phyloP scores from a whole-genome alignment of 1,284 basidiomycete genomes.

The Leccinum ponderosum region DNA sequence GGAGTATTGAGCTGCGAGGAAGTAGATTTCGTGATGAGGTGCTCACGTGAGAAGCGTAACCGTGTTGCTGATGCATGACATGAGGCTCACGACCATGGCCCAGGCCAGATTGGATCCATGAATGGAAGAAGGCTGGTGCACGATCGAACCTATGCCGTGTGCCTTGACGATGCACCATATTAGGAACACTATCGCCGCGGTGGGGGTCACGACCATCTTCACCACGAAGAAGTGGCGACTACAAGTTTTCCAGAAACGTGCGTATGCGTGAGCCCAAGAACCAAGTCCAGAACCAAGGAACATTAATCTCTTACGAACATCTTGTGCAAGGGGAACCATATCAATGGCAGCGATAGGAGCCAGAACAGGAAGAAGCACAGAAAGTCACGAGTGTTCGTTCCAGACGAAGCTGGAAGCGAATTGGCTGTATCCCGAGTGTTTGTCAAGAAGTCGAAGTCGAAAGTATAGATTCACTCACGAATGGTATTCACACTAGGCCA shows the following conservation, averaged over 20 bases:
- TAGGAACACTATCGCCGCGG: slow-evolving; percentile 78
- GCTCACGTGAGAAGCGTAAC: slow-evolving; percentile 69
- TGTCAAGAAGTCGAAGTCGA: slow-evolving; percentile 7
- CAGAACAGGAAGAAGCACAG: slow-evolving; percentile 89
- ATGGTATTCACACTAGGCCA: slow-evolving; percentile 74
- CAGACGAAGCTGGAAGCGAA: slow-evolving; percentile 63
- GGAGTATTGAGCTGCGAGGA: slow-evolving; percentile 1
- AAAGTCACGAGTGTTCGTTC: slow-evolving; percentile 70
- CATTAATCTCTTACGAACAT: slow-evolving; percentile 48
- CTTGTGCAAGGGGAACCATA: slow-evolving; percentile 82
- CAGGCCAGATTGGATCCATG: slow-evolving; percentile 73
- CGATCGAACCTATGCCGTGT: slow-evolving; percentile 78
- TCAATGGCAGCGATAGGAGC: slow-evolving; percentile 75
- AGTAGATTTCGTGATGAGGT: slow-evolving; percentile 1
- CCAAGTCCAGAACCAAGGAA: slow-evolving; percentile 9
- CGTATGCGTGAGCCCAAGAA: slow-evolving; percentile 2
- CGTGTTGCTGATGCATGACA: slow-evolving; percentile 82
- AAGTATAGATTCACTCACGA: slow-evolving; percentile 41
- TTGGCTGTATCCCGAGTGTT: slow-evolving; percentile 22
- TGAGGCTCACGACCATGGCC: slow-evolving; percentile 78
- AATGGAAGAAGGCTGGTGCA: slow-evolving; percentile 66
- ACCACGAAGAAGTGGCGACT: slow-evolving; percentile 81
- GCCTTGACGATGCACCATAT: slow-evolving; percentile 81
- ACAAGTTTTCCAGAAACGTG: slow-evolving; percentile 14
- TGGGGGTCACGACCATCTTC: slow-evolving; percentile 74